A percentile compares a stretch with the other conserved stretches of the same genome.
phyloP scores from a whole-genome alignment of 345 rosid genomes.

The Sisymbrium altissimum region DNA sequence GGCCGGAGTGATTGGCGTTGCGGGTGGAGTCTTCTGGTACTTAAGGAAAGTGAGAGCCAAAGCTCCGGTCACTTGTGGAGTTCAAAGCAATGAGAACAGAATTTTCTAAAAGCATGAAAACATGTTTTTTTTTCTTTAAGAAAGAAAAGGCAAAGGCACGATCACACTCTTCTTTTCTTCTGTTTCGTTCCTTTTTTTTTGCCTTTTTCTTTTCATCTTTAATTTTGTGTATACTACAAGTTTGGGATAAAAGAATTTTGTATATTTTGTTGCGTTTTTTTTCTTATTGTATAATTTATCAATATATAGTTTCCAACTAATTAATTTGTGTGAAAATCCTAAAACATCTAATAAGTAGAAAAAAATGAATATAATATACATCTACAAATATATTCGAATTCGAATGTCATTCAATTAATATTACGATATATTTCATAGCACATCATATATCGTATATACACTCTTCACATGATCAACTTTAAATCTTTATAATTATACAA shows the following conservation, averaged over 20 bases:
- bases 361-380: too few species aligned
- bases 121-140: background rate
- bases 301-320: too few species aligned
- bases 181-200: conserved; percentile 3
- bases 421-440: too few species aligned
- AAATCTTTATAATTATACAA: background rate
- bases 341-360: too few species aligned
- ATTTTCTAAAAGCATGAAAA: conserved; percentile 46
- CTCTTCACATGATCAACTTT: background rate
- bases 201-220: background rate
- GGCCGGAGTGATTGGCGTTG: conserved; percentile 70
- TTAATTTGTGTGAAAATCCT: too few species aligned
- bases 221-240: conserved; percentile 28
- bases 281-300: too few species aligned
- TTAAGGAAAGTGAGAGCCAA: conserved; percentile 71
- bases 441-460: too few species aligned
- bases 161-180: conserved; percentile 2
- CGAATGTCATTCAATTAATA: too few species aligned
- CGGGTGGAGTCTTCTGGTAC: conserved; percentile 68
- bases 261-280: background rate
- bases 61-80: conserved; percentile 87
- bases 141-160: background rate
- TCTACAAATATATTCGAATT: too few species aligned
- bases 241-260: conserved; percentile 10
- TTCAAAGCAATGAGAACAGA: conserved; percentile 81